Base-by-base conservation (phyloP, 139 green algal genomes). In the Volvox reticuliferus region DNA sequence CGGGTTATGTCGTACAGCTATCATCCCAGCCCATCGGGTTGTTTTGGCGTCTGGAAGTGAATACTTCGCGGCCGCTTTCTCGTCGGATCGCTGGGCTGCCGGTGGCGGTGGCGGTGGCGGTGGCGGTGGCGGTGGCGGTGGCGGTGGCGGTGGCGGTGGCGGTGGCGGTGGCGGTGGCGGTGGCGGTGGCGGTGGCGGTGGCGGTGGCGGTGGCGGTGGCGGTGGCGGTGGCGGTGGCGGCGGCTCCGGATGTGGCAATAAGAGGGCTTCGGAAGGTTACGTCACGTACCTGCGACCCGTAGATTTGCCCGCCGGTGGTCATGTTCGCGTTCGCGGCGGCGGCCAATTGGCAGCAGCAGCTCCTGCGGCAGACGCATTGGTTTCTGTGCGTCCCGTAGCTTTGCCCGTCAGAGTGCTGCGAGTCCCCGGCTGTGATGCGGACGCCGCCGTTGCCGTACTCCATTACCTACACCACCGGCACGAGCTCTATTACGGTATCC, bases 31-130 rank as follows among this genome's bases (percentile, higher is more conserved):
- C 2, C 85, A 89, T 71, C 85, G 85, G 0, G 69, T 82, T n/a
- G 71, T 75, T 14, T 30, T 89, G 37, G 85, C 85, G 44, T 69
- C 85, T 1, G 19, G 71, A 9, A 82, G 85, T 71, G 85, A 89
- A 0, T 89, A 89, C 44, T 82, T 89, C 22, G 37, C 85, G 18
- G 85, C 85, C 0, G n/a, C n/a, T n/a, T n/a, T 89, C 44, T 89
- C 68, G 37, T 89, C 84, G 0, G 44, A 71, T 9, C 69, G 85
- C 44, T 89, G 85, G 84, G 44, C 55, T 16, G 28, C 20, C 80
- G 26, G 44, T 5, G 79, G 79, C 2, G 6, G 18, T 26, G 44
- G 17, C 55, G 17, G 55, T 61, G 55, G 55, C 55, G n/a, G 28
- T 44, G 55, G 28, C 55, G 55, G 37, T 26, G 44, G 79, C 79